Evolutionary conservation across 2,329 filamentous ascomycete species (phyloP), one percentile per base, ranked within the genome.

Genomic region (Aspergillus aculeatinus): DNA sequence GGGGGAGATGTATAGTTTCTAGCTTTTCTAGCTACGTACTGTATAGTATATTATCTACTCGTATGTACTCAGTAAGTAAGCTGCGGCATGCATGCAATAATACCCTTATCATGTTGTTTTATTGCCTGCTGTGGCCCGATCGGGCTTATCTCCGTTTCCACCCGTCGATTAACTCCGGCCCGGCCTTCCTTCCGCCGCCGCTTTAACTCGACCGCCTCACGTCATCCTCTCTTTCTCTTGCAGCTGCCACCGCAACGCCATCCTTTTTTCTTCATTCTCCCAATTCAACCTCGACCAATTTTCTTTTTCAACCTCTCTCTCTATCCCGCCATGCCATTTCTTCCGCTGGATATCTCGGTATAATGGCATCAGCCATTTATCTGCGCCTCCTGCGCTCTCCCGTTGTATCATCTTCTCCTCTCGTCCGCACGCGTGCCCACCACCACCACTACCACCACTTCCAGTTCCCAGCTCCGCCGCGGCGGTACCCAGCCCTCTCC

Each of bases 1-100:
- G 44, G 52, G 57, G 21, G 58, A 63, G 31, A 60, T 66, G 48
- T 61, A 62, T 48, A 60, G 66, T 7, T 61, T 61, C 33, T 57
- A 25, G 50, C n/a, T n/a, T n/a, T n/a, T n/a, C n/a, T n/a, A n/a
- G n/a, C n/a, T n/a, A 9, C 2, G 67, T 51, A 62, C 66, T 57
- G 58, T 67, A 47, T 54, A 69, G 55, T 67, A 27, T 9, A 9
- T 7, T 27, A 27, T 27, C 6, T 27, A 9, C 2, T 1, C 9
- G 27, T 27, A 27, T 27, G 25, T 27, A 27, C 7, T 23, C 23
- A 23, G 2, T 23, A 23, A 23, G 27, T 27, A 9, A 27, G 27
- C 6, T 27, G 27, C 27, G 9, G 16, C 19, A 27, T 51, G n/a
- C 29, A 42, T 48, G 48, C 14, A 11, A 29, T 49, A 12, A 25